Conservation (phyloP, 495 filamentous ascomycete genomes). For the Lophiostoma macrostomum region DNA sequence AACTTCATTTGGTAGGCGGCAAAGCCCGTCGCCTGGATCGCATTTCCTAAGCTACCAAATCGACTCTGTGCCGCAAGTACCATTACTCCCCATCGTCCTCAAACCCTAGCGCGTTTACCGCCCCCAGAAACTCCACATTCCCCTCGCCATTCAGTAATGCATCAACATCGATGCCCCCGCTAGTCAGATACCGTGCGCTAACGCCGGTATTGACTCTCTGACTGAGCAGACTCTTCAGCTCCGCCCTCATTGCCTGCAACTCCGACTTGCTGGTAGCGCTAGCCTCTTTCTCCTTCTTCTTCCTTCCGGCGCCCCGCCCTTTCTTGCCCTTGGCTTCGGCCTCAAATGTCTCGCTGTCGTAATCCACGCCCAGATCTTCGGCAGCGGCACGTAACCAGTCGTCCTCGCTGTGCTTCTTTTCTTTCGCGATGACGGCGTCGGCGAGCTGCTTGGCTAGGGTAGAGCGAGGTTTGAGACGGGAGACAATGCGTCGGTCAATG, state of each 20-base stretch:
- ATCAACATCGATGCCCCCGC: constrained; percentile 76
- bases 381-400: constrained; percentile 81
- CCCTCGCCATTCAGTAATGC: constrained; percentile 64
- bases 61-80: too few species aligned
- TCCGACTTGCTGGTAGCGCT: constrained; percentile 67
- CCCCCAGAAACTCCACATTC: constrained; percentile 60
- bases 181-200: constrained; percentile 82
- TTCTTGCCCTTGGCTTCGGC: constrained; percentile 55
- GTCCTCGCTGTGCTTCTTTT: constrained; percentile 77
- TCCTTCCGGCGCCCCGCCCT: constrained; percentile 64
- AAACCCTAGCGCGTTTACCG: constrained; percentile 54
- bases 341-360: constrained; percentile 82
- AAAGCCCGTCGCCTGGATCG: too few species aligned
- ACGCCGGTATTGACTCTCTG: constrained; percentile 87
- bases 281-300: constrained; percentile 70
- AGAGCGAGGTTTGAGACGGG: constrained; percentile 69
- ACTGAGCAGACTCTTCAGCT: constrained; percentile 64
- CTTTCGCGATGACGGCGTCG: constrained; percentile 77
- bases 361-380: constrained; percentile 91
- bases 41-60: too few species aligned
- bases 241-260: constrained; percentile 56
- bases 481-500: constrained; percentile 74
- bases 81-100: too few species aligned
- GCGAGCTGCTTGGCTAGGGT: constrained; percentile 78
- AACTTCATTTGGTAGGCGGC: too few species aligned